Evolutionary conservation across 1,139 yeast species (phyloP).

Genomic region (Diutina neorugosa): DNA sequence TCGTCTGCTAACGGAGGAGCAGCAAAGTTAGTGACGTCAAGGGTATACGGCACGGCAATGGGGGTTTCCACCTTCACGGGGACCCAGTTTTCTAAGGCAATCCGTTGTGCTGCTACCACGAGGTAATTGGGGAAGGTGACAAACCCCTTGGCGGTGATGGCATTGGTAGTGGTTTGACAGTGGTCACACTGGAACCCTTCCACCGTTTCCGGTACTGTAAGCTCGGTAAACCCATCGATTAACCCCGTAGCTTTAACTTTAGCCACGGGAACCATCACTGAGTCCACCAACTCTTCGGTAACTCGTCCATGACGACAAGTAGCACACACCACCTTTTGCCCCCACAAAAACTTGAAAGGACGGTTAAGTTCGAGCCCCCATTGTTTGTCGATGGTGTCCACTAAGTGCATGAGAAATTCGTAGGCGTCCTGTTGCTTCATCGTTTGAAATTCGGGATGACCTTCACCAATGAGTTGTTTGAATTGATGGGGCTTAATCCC

Average conservation of each 20-base stretch:
- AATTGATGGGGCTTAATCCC: slow-evolving; percentile 74
- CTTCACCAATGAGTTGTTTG: slow-evolving; percentile 63
- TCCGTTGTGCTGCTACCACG: slow-evolving; percentile 65
- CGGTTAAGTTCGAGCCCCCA: slow-evolving; percentile 31
- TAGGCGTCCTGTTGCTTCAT: slow-evolving; percentile 92
- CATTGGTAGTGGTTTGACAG: slow-evolving; percentile 36
- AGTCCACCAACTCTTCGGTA: slow-evolving; percentile 50
- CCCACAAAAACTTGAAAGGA: slow-evolving; percentile 50
- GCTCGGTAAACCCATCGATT: slow-evolving; percentile 34
- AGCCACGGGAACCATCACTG: slow-evolving; percentile 48
- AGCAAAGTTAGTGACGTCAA: slow-evolving; percentile 18
- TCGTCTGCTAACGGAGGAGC: slow-evolving; percentile 21
- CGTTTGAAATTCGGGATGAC: slow-evolving; percentile 73
- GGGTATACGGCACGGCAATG: slow-evolving; percentile 40
- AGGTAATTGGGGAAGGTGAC: slow-evolving; percentile 59
- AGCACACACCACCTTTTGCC: slow-evolving; percentile 53
- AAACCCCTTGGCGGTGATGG: slow-evolving; percentile 37
- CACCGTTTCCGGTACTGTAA: slow-evolving; percentile 41
- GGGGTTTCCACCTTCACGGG: slow-evolving; percentile 78
- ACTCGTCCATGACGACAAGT: slow-evolving; percentile 52
- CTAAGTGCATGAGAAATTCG: slow-evolving; percentile 65
- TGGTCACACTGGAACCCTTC: slow-evolving; percentile 57
- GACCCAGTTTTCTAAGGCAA: slow-evolving; percentile 79
- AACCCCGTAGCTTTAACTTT: slow-evolving; percentile 24
- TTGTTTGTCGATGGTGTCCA: slow-evolving; percentile 53